Conservation (phyloP, 2,329 filamentous ascomycete genomes). For the Alternaria gaisen region DNA sequence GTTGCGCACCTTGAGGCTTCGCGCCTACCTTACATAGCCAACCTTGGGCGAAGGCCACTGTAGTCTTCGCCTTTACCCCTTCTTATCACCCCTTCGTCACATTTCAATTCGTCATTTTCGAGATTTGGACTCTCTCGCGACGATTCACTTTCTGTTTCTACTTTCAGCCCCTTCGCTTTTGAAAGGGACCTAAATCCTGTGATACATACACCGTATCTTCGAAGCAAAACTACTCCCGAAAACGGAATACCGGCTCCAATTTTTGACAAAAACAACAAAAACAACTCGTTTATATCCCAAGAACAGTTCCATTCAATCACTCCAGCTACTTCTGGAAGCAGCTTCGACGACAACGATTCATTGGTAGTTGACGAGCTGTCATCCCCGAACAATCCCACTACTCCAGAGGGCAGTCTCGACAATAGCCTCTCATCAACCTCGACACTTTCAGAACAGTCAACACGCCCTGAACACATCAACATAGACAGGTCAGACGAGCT, state of each 20-base stretch:
- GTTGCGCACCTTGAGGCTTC: too few relatives aligned
- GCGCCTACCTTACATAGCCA: not conserved
- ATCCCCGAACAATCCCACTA: accelerated
- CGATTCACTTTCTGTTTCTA: not conserved
- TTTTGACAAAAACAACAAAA: not conserved
- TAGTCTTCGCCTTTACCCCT: not conserved
- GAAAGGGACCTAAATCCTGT: not conserved
- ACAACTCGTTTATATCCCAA: too few relatives aligned
- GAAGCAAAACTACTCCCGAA: not conserved
- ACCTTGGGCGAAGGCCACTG: not conserved
- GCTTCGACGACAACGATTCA: not conserved
- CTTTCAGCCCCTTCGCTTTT: not conserved
- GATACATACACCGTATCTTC: not conserved
- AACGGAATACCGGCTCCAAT: not conserved
- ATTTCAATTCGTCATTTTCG: too few relatives aligned
- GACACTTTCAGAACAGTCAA: not conserved
- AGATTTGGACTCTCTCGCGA: not conserved
- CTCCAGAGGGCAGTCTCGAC: not conserved
- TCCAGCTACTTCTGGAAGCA: not conserved
- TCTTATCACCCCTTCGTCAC: too few relatives aligned
- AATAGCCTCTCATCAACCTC: not conserved
- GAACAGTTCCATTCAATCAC: not conserved
- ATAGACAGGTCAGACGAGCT: too few relatives aligned
- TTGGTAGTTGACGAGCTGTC: not conserved
- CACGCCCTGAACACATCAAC: accelerated